Evolutionary conservation across 306 rosid species (phyloP).

Genomic region (Trifolium fragiferum): DNA sequence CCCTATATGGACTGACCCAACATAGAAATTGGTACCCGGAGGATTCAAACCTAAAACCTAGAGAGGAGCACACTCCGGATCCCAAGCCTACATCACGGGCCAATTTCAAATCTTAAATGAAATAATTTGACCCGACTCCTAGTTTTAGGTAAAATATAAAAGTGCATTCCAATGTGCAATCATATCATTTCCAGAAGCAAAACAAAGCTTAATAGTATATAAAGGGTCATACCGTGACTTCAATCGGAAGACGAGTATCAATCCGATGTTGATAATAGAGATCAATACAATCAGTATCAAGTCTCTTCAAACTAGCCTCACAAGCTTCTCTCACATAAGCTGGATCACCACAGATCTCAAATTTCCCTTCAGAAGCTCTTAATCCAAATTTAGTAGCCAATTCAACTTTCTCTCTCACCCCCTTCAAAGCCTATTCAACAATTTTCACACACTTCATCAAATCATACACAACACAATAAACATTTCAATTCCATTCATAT

Average conservation of each 20-base stretch:
- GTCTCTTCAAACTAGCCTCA: slow-evolving; percentile 71
- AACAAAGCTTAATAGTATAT: background rate
- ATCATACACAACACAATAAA: background rate
- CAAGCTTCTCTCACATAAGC: slow-evolving; percentile 67
- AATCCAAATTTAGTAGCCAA: slow-evolving; percentile 67
- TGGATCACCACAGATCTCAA: slow-evolving; percentile 63
- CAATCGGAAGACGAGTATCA: slow-evolving; percentile 72
- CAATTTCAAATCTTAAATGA: too few species aligned
- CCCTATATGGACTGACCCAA: too few species aligned
- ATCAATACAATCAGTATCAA: slow-evolving; percentile 58
- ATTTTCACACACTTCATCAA: background rate
- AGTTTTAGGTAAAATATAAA: too few species aligned
- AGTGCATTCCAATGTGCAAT: too few species aligned
- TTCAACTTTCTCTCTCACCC: slow-evolving; percentile 51
- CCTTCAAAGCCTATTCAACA: slow-evolving; percentile 46
- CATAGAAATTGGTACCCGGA: too few species aligned
- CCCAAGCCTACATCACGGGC: too few species aligned
- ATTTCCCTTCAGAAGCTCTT: slow-evolving; percentile 11
- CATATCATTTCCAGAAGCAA: background rate
- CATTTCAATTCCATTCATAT: too few species aligned
- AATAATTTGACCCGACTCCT: too few species aligned
- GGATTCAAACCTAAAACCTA: too few species aligned
- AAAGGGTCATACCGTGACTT: slow-evolving; percentile 59
- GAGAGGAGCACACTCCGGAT: too few species aligned
- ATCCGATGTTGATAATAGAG: slow-evolving; percentile 81